phyloP scores from a whole-genome alignment of 1,284 basidiomycete species.

The Cystobasidium pallidum region DNA sequence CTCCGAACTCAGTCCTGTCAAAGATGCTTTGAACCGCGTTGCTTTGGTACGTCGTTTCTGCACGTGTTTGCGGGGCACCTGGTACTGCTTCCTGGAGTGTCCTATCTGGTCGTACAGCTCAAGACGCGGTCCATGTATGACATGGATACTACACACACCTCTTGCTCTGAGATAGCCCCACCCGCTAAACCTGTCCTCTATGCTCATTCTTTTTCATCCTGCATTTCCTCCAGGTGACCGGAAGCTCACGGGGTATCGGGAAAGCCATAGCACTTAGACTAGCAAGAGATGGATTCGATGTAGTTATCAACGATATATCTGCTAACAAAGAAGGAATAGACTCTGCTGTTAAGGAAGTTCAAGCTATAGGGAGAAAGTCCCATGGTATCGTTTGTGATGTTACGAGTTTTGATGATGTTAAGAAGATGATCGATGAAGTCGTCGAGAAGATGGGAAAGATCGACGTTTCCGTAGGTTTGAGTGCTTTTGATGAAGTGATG shows the following conservation, averaged over 20 bases:
- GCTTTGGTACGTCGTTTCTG: constrained; percentile 16
- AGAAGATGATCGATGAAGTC: constrained; percentile 39
- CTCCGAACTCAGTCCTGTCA: constrained; percentile 38
- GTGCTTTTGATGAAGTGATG: too few species aligned
- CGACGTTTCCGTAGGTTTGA: constrained; percentile 33
- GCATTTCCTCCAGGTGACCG: constrained; percentile 59
- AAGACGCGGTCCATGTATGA: too few species aligned
- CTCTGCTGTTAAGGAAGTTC: constrained; percentile 37
- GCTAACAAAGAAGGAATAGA: constrained; percentile 32
- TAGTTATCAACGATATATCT: constrained; percentile 63
- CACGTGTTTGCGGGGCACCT: constrained; percentile 8
- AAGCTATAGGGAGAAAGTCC: constrained; percentile 39
- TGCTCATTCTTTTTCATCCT: not conserved
- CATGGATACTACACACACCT: too few species aligned
- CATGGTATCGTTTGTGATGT: constrained; percentile 40
- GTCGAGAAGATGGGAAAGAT: constrained; percentile 38
- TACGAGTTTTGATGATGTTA: constrained; percentile 39
- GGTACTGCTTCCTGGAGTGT: too few species aligned
- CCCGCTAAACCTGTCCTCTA: too few species aligned
- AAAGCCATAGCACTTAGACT: constrained; percentile 63
- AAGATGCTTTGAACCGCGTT: constrained; percentile 16
- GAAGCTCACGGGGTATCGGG: constrained; percentile 66
- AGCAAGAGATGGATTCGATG: constrained; percentile 64
- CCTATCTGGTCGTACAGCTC: too few species aligned
- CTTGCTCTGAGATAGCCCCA: not conserved